phyloP scores from a whole-genome alignment of 2,329 filamentous ascomycete species.

The Sclerotinia glacialis region DNA sequence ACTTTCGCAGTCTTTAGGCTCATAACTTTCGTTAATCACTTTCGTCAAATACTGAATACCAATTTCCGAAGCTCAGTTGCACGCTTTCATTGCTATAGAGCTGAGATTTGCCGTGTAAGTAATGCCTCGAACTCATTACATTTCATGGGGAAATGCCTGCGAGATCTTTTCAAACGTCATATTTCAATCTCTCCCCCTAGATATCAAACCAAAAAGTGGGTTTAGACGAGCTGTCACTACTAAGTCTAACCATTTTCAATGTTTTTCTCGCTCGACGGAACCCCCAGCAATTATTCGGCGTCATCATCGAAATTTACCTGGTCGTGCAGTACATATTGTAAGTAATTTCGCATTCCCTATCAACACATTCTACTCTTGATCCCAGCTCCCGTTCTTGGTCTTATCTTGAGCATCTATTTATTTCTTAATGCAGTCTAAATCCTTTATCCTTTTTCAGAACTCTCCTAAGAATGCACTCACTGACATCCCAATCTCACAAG shows the following conservation, averaged over 20 bases:
- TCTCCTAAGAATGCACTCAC: background rate
- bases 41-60: background rate
- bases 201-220: background rate
- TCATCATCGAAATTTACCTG: background rate
- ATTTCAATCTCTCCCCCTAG: background rate
- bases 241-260: background rate
- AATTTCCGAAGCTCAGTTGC: background rate
- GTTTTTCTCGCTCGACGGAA: background rate
- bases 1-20: too few species aligned
- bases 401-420: background rate
- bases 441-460: background rate
- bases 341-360: background rate
- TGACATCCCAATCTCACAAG: background rate
- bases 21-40: background rate
- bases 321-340: background rate
- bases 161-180: conserved; percentile 6
- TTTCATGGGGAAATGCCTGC: conserved; percentile 8
- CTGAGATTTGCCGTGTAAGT: background rate
- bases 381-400: background rate
- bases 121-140: background rate
- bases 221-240: background rate
- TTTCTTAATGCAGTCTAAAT: background rate
- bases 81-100: background rate
- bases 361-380: background rate
- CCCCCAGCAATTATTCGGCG: background rate